A percentile compares a stretch with the other conserved stretches of the same genome.
Evolutionary conservation across 805 yeast species (phyloP).

Genomic region (Lachancea kluyveri): DNA sequence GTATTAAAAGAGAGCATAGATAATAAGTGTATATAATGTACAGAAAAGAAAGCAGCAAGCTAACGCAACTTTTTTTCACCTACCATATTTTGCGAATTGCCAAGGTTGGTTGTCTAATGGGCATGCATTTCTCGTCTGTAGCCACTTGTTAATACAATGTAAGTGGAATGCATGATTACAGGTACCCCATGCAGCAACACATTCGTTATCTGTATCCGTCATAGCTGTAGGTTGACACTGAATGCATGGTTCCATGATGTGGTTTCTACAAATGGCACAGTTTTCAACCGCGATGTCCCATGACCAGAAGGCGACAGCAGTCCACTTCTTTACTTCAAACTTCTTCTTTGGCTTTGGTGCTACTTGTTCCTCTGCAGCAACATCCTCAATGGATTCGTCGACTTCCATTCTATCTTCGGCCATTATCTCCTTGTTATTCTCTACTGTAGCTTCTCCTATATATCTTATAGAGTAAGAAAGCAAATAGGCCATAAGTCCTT

Average conservation of each 20-base stretch:
- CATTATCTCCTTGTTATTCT: too few relatives aligned
- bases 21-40: background rate
- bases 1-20: background rate
- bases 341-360: constrained; percentile 46
- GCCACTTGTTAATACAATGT: constrained; percentile 95
- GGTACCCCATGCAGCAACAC: constrained; percentile 95
- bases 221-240: constrained; percentile 86
- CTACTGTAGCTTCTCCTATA: too few relatives aligned
- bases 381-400: too few relatives aligned
- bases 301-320: constrained; percentile 99
- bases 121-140: constrained; percentile 90
- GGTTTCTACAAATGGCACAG: constrained; percentile 97
- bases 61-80: constrained; percentile 27
- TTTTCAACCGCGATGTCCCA: constrained; percentile 96
- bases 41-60: background rate
- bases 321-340: constrained; percentile 95
- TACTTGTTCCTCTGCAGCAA: constrained; percentile 8
- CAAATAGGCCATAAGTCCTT: too few relatives aligned
- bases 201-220: constrained; percentile 57
- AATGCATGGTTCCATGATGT: constrained; percentile 95
- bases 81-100: constrained; percentile 70
- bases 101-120: constrained; percentile 94
- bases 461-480: too few relatives aligned
- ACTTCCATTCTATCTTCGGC: constrained; percentile 7
- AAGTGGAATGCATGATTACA: constrained; percentile 98